phyloP scores from a whole-genome alignment of 768 basidiomycete genomes.

The Tylopilus plumbeoviolaceoides region DNA sequence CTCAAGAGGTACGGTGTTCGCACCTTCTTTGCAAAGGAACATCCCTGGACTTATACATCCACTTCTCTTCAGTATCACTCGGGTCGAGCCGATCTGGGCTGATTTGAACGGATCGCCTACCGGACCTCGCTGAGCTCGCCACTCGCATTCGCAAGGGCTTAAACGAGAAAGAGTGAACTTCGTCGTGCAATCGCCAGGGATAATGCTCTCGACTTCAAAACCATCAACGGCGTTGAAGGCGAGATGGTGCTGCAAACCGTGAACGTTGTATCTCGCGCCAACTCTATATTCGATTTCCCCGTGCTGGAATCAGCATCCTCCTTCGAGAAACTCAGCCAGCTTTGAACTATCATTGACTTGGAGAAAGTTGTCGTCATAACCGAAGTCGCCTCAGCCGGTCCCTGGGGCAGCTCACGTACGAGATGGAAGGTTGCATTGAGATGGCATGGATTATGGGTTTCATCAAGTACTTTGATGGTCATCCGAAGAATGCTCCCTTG shows the following conservation, averaged over 20 bases:
- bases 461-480: too few species aligned
- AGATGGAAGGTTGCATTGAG: too few species aligned
- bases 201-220: constrained; percentile 92
- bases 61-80: constrained; percentile 98
- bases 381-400: constrained; percentile 95
- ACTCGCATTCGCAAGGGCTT: constrained; percentile 78
- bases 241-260: constrained; percentile 91
- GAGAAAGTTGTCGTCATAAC: constrained; percentile 96
- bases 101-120: constrained; percentile 94
- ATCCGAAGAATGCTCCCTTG: too few species aligned
- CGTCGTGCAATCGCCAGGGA: constrained; percentile 92
- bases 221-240: constrained; percentile 83
- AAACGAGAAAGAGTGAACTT: constrained; percentile 83
- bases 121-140: constrained; percentile 93
- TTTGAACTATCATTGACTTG: constrained; percentile 87
- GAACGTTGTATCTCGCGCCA: constrained; percentile 92
- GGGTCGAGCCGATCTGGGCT: constrained; percentile 99
- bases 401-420: constrained; percentile 97
- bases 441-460: too few species aligned
- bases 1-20: too few species aligned
- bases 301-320: constrained; percentile 62
- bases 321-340: constrained; percentile 67
- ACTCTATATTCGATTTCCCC: constrained; percentile 97
- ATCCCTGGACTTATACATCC: too few species aligned
- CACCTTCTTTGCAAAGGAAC: too few species aligned